Base-by-base conservation (phyloP, 768 basidiomycete genomes). In the Boletus rex-veris region DNA sequence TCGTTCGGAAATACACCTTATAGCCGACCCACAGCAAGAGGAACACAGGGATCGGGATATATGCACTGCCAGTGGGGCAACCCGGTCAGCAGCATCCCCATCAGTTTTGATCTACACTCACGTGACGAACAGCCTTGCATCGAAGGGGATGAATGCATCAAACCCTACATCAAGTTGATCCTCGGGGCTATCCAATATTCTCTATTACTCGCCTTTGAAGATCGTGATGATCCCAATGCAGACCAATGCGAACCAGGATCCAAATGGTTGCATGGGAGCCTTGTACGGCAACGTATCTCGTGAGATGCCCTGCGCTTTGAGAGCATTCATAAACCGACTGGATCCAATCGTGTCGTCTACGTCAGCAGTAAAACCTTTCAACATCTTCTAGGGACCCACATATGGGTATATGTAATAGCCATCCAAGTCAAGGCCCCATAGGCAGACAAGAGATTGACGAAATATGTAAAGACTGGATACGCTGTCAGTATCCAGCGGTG, bases 191-290 rank as follows among this genome's bases (percentile, higher is more conserved):
- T 36, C 11, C 35, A 36, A 16, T 7, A 33, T 10, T 5, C 6
- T 39, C 7, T 28, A 1, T 31, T 38, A 48, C 38, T 36, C 74
- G 72, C 81, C 81, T 68, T 85, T 83, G 76, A 84, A 85, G 5
- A 84, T 28, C 5, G 79, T 79, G 61, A 84, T 82, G 55, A 83
- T 73, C 4, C 58, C 73, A 4, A 82, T 83, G 16, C 76, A 68
- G 36, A 78, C 64, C 12, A 86, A 61, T 19, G 83, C 84, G 58
- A 84, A 79, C 79, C 81, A 85, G 40, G 78, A 78, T 10, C 84
- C 83, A 65, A 73, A 82, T 16, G 82, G 82, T 4, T 45, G 47
- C 37, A 50, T 24, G 19, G 45, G 54, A 7, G 57, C 45, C 24
- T 37, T 45, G 55, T 79, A 81, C 0, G 79, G 80, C 24, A 82